Evolutionary conservation across 192 early-diverging fungal genomes (phyloP).

Genomic region (Entomortierella parvispora): DNA sequence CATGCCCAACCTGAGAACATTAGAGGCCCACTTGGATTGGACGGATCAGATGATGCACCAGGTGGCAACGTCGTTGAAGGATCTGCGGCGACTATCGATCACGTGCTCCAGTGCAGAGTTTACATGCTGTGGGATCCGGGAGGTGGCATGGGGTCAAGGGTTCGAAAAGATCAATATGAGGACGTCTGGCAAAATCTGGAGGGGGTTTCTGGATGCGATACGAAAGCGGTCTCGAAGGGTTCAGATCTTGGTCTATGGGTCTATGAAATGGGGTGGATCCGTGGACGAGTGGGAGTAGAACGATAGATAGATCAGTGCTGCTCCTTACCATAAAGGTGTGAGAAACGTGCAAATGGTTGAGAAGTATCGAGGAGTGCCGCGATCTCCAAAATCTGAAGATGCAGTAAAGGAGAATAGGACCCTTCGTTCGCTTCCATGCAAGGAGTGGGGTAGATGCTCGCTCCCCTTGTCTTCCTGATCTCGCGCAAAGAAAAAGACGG

Average conservation of each 20-base stretch:
- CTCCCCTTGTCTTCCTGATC: no score
- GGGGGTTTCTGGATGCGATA: constrained; percentile 40
- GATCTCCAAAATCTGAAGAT: no score
- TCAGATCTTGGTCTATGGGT: constrained; percentile 45
- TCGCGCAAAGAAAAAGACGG: no score
- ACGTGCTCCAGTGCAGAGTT: constrained; percentile 28
- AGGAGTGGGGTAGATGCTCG: no score
- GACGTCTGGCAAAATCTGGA: constrained; percentile 42
- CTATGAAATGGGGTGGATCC: constrained; percentile 52
- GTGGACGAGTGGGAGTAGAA: constrained; percentile 46
- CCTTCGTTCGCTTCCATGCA: no score
- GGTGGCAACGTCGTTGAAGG: constrained; percentile 23
- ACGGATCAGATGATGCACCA: constrained; percentile 49
- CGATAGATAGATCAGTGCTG: background rate
- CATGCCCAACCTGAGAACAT: constrained; percentile 29
- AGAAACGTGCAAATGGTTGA: no score
- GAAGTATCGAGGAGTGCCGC: no score
- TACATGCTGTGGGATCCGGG: constrained; percentile 23
- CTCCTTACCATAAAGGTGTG: background rate
- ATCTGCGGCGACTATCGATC: constrained; percentile 28
- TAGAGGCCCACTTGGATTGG: constrained; percentile 42
- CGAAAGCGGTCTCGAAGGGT: constrained; percentile 33
- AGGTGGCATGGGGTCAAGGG: constrained; percentile 24
- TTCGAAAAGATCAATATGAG: constrained; percentile 48
- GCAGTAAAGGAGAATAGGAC: no score